These are phyloP conservation scores for Camelina sativa DNA, from an alignment of 345 rosid species.

Conservation along the genomic window DNA sequence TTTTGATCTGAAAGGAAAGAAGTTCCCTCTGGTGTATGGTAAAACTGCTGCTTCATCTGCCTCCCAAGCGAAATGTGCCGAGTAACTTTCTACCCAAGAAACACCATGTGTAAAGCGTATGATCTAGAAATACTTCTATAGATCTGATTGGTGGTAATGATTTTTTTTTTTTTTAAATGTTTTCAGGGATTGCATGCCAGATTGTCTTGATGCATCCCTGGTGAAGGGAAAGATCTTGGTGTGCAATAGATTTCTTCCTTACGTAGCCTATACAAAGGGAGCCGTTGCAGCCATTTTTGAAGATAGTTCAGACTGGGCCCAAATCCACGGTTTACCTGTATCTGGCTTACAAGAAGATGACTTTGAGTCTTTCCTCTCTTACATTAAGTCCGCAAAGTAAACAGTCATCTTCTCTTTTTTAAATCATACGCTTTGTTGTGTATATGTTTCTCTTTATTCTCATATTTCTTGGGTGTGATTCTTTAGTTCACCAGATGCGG, in stretches of 20 bases:
- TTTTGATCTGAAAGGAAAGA: constrained; percentile 33
- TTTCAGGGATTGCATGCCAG: constrained; percentile 29
- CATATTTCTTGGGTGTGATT: neutral
- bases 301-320: constrained; percentile 13
- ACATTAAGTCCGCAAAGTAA: constrained; percentile 40
- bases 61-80: neutral
- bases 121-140: neutral
- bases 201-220: constrained; percentile 32
- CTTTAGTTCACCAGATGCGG: constrained; percentile 29
- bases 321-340: constrained; percentile 32
- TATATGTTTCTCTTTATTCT: neutral
- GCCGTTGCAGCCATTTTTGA: constrained; percentile 38
- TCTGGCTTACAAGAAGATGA: constrained; percentile 12
- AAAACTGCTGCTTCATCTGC: neutral
- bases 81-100: constrained; percentile 20
- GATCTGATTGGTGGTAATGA: neutral
- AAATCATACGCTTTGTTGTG: neutral
- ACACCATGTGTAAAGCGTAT: constrained; percentile 1
- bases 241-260: neutral
- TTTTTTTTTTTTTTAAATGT: neutral
- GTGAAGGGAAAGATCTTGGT: constrained; percentile 43
- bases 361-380: constrained; percentile 24
- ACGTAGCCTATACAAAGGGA: constrained; percentile 33
- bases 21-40: constrained; percentile 43
- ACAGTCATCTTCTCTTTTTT: neutral